Percentiles rank a stretch among this genome's conserved stretches.
Evolutionary conservation across 177 flowering plant species (phyloP).

Genomic region (Vitis hybrid): DNA sequence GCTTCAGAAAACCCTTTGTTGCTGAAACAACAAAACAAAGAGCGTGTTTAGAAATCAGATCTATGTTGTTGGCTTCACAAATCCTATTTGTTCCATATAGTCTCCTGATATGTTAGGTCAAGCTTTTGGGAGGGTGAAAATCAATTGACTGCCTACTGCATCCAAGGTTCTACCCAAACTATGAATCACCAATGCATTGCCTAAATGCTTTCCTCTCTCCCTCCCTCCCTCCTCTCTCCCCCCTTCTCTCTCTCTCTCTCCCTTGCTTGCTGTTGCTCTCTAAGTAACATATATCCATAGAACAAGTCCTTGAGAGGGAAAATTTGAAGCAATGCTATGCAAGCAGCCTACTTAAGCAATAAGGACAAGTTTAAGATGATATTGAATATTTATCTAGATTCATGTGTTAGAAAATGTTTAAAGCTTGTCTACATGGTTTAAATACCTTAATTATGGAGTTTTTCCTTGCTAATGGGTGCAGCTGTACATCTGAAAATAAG

Average conservation of each 20-base stretch:
- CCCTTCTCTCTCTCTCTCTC: no score
- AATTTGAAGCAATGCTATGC: background rate
- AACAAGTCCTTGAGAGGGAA: background rate
- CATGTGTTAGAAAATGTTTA: background rate
- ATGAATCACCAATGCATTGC: background rate
- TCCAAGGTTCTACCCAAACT: background rate
- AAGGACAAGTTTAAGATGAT: background rate
- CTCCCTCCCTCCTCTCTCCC: no score
- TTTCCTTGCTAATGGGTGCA: conserved; percentile 14
- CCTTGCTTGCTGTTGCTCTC: no score
- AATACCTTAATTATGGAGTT: background rate
- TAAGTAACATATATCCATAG: background rate
- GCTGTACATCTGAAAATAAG: conserved; percentile 22
- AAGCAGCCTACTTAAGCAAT: background rate
- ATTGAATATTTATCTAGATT: background rate
- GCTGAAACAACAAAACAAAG: background rate
- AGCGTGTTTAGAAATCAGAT: background rate
- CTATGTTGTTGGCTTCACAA: background rate
- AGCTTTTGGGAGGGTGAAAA: background rate
- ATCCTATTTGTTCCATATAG: background rate
- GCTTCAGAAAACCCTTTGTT: background rate
- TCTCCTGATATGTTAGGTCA: background rate
- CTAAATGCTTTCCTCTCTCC: background rate
- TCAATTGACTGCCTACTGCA: background rate
- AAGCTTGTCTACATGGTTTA: background rate